Evolutionary conservation across 345 rosid species (phyloP), one percentile per base, ranked within the genome.

Genomic region (Gossypium sturtianum): DNA sequence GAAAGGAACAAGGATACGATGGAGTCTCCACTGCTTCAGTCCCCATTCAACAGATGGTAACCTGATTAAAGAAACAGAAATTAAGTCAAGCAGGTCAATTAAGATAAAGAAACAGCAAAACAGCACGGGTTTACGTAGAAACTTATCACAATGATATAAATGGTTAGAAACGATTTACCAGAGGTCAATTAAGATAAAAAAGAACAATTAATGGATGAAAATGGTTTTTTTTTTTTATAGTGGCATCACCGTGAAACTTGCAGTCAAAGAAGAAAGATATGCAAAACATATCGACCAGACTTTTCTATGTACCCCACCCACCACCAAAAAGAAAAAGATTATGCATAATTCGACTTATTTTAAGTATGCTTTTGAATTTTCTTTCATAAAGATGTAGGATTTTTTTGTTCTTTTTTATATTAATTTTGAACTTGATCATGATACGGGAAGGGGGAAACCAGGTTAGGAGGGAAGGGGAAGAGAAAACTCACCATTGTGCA

Each of bases 21-120:
- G 80, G 61, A 64, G 56, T 77, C 77, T 87, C 85, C 64, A 64
- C 80, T 74, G 56, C 70, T 69, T 85, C 92, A 49, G 79, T 82
- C 77, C 85, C 86, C 98, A 93, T 90, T 79, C 78, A 76, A 78
- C 59, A 80, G 15, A 58, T 70, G 51, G 53, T 19, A 43, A 41
- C 76, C 75, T 48, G 77, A 59, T 0, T 54, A 9, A 25, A 65
- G 12, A 73, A 81, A 68, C 49, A 58, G 9, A 12, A 52, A 16
- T 52, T 19, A 72, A 80, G 49, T 60, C 62, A 57, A 22, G 19
- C 2, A 20, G 12, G 25, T 45, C 13, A 56, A 13, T 27, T 34
- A 34, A 9, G 47, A 70, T 16, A 15, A 5, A 23, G 43, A 59
- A 72, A 51, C 10, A 13, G 29, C 19, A 77, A 22, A 44, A 17